Conservation (phyloP, 2,329 filamentous ascomycete genomes). For the Curvularia sp. region DNA sequence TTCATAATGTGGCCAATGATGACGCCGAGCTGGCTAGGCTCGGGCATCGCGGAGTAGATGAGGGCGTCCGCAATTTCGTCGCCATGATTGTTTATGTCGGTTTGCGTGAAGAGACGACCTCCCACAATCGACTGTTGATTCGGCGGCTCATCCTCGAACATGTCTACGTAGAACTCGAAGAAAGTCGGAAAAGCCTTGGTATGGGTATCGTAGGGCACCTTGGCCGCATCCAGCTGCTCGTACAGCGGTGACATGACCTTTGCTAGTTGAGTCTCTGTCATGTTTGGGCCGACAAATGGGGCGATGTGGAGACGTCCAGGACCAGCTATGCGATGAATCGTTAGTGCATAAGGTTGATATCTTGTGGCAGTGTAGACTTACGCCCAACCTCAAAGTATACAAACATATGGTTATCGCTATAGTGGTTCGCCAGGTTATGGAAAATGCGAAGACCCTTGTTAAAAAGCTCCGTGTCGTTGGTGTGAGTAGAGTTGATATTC, state of each 20-base stretch:
- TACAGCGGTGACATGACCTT: slow-evolving; percentile 39
- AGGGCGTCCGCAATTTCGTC: slow-evolving; percentile 38
- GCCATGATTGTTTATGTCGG: slow-evolving; percentile 35
- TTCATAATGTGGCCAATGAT: slow-evolving; percentile 46
- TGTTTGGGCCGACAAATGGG: slow-evolving; percentile 44
- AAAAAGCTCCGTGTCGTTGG: slow-evolving; percentile 41
- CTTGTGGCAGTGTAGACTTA: background rate
- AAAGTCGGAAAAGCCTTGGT: slow-evolving; percentile 44
- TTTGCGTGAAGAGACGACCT: slow-evolving; percentile 43
- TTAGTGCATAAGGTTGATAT: background rate
- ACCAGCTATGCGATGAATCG: slow-evolving; percentile 11
- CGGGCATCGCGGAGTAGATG: slow-evolving; percentile 34
- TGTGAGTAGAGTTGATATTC: slow-evolving; percentile 48
- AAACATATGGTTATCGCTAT: slow-evolving; percentile 44
- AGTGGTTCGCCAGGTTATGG: slow-evolving; percentile 45
- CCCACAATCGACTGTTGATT: slow-evolving; percentile 42
- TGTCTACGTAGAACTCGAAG: slow-evolving; percentile 48
- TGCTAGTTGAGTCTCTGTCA: slow-evolving; percentile 37
- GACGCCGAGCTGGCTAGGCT: slow-evolving; percentile 32
- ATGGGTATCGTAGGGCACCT: slow-evolving; percentile 40
- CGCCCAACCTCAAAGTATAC: slow-evolving; percentile 44
- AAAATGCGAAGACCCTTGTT: slow-evolving; percentile 42
- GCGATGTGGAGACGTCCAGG: slow-evolving; percentile 41
- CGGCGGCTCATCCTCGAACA: slow-evolving; percentile 46
- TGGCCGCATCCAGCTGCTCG: slow-evolving; percentile 37